Conservation (phyloP, 2,329 filamentous ascomycete genomes). For the Grosmannia serpens region DNA sequence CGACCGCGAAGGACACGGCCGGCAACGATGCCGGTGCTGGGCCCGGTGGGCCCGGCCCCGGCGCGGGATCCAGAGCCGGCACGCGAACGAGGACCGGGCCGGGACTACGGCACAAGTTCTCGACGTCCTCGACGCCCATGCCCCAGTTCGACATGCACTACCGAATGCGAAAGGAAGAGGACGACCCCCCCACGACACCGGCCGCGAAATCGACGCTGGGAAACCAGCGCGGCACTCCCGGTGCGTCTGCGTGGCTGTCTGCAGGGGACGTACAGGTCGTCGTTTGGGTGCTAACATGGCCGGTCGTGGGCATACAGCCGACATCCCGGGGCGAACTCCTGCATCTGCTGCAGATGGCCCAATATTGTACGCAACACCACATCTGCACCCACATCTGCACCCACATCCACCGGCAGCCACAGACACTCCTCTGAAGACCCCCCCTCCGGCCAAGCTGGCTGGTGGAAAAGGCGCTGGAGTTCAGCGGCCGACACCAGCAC, state of each 20-base stretch:
- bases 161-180: slow-evolving; percentile 2
- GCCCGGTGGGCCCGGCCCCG: not conserved
- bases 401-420: not conserved
- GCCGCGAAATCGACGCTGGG: not conserved
- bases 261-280: not conserved
- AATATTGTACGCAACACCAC: slow-evolving; percentile 8
- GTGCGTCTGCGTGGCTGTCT: not conserved
- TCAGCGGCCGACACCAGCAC: not conserved
- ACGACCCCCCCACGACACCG: not conserved
- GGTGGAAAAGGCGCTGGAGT: not conserved
- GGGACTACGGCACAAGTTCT: not conserved
- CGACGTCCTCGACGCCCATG: slow-evolving; percentile 2
- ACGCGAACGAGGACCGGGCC: not conserved
- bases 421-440: not conserved
- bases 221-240: not conserved
- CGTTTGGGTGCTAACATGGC: not conserved
- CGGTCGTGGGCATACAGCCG: not conserved
- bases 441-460: not conserved
- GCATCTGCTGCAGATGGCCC: not conserved
- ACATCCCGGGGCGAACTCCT: not conserved
- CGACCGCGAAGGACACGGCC: not conserved
- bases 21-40: not conserved
- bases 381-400: not conserved
- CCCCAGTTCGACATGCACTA: slow-evolving; percentile 11
- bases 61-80: not conserved